Percentiles rank a stretch among this genome's conserved stretches.
phyloP scores from a whole-genome alignment of 2,329 filamentous ascomycete species.

The Ophiostoma fasciatum region DNA sequence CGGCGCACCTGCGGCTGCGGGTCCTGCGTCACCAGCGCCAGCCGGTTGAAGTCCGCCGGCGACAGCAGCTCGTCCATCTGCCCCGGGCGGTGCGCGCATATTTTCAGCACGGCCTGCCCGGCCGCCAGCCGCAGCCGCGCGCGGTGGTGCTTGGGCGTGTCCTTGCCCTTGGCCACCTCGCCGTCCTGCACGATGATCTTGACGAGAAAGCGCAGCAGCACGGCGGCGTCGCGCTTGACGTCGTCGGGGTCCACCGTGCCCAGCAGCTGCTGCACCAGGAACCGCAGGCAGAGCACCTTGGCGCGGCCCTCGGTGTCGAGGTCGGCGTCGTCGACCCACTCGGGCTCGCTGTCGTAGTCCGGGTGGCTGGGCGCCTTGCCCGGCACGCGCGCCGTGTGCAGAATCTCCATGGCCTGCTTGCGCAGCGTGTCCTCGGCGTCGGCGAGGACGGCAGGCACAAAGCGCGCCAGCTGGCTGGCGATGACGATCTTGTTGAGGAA shows the following conservation, averaged over 20 bases:
- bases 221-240: constrained; percentile 32
- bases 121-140: constrained; percentile 70
- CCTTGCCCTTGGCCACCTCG: constrained; percentile 59
- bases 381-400: constrained; percentile 50
- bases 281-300: constrained; percentile 71
- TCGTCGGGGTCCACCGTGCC: constrained; percentile 36
- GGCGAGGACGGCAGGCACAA: constrained; percentile 57
- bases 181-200: constrained; percentile 61
- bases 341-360: constrained; percentile 19
- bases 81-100: constrained; percentile 65
- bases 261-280: constrained; percentile 73
- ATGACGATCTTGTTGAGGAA: constrained; percentile 64
- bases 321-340: constrained; percentile 51
- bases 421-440: constrained; percentile 65
- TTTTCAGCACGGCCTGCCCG: constrained; percentile 66
- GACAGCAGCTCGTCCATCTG: constrained; percentile 62
- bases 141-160: constrained; percentile 65
- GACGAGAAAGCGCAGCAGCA: constrained; percentile 64
- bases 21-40: constrained; percentile 74
- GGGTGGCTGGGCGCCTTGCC: too few species aligned
- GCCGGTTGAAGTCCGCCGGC: constrained; percentile 60
- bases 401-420: constrained; percentile 60
- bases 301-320: constrained; percentile 70
- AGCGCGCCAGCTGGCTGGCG: constrained; percentile 59
- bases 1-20: constrained; percentile 56